These are phyloP conservation scores for Cinchona pubescens DNA, from an alignment of 257 asterid genomes.

Conservation along the genomic window DNA sequence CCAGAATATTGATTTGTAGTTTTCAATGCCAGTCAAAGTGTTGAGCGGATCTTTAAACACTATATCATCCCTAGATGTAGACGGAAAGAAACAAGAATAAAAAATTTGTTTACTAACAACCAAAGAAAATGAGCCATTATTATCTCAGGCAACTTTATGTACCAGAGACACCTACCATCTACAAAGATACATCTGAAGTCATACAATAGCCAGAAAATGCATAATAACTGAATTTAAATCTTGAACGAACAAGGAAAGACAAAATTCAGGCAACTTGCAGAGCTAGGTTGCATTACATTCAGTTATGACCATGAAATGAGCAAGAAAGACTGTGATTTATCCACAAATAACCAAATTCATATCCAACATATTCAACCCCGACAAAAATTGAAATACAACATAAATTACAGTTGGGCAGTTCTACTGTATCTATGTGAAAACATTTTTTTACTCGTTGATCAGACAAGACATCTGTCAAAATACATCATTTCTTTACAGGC, in stretches of 20 bases:
- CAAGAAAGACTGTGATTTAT: not conserved
- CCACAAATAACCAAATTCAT: too few relatives aligned
- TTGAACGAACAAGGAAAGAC: not conserved
- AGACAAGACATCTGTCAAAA: not conserved
- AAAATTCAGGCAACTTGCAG: not conserved
- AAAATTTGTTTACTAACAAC: slow-evolving; percentile 5
- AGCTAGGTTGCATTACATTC: not conserved
- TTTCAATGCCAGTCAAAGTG: slow-evolving; percentile 72
- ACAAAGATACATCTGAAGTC: not conserved
- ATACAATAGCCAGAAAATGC: not conserved
- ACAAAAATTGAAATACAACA: not conserved
- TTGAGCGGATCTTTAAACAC: slow-evolving; percentile 82
- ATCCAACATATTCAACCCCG: too few relatives aligned
- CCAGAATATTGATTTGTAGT: slow-evolving; percentile 84
- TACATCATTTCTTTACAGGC: not conserved
- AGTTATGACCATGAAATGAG: not conserved
- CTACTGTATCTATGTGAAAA: not conserved
- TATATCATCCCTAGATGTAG: slow-evolving; percentile 68
- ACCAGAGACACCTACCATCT: not conserved
- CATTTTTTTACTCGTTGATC: not conserved
- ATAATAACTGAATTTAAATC: too few relatives aligned
- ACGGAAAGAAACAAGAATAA: slow-evolving; percentile 6
- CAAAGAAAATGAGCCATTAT: slow-evolving; percentile 1
- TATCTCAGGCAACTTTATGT: not conserved
- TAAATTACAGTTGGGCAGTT: not conserved